These are phyloP conservation scores for Dactylellina leptospora DNA, from an alignment of 2,329 filamentous ascomycete genomes.

Conservation along the genomic window DNA sequence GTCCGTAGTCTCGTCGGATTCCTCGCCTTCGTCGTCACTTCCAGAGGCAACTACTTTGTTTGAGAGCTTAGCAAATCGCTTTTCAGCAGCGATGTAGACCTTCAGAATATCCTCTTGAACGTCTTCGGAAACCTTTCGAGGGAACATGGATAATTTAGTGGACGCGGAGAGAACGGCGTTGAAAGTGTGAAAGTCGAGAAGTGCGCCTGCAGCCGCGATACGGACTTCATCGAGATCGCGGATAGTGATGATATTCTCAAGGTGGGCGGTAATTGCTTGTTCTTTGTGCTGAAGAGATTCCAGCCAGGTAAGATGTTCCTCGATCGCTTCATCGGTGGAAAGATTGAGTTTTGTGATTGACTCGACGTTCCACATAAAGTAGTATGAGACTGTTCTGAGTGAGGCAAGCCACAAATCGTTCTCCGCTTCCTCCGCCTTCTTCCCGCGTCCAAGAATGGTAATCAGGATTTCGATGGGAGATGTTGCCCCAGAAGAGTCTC, in stretches of 20 bases:
- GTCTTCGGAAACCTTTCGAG: conserved; percentile 73
- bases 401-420: conserved; percentile 79
- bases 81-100: conserved; percentile 80
- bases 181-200: conserved; percentile 83
- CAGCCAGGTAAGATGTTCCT: conserved; percentile 60
- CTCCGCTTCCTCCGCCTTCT: conserved; percentile 78
- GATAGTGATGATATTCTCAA: conserved; percentile 63
- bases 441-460: conserved; percentile 76
- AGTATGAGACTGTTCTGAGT: conserved; percentile 80
- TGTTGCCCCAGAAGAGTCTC: conserved; percentile 62
- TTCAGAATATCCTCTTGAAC: conserved; percentile 74
- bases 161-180: conserved; percentile 75
- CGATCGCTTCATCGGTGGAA: conserved; percentile 69
- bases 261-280: conserved; percentile 57
- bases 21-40: conserved; percentile 45
- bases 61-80: conserved; percentile 75
- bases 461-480: conserved; percentile 75
- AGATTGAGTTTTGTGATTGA: conserved; percentile 67
- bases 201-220: conserved; percentile 75
- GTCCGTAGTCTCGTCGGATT: conserved; percentile 32
- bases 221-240: conserved; percentile 80
- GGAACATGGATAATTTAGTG: conserved; percentile 60
- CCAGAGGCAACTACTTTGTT: conserved; percentile 63
- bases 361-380: conserved; percentile 92
- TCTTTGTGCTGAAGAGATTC: conserved; percentile 56